Base-by-base conservation (phyloP, 345 rosid species). In the Passiflora organensis region DNA sequence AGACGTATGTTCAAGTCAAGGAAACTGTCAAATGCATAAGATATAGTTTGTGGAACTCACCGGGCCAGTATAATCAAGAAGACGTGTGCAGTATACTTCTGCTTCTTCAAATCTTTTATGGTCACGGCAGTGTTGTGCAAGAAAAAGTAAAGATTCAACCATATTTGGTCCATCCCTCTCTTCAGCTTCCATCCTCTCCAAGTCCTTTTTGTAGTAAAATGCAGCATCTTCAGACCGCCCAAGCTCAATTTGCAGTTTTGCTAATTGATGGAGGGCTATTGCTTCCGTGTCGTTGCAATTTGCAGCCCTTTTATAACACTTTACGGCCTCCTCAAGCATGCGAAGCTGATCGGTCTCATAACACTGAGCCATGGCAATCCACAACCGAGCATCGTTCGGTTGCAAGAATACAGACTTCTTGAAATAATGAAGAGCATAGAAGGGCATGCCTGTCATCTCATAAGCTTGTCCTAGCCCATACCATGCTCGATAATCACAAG, bases 341-440 rank as follows among this genome's bases (percentile, higher is more conserved):
- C 72, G 84, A 58, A 93, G 88, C 74, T 86, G 84, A 44, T 93
- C 91, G 0, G 86, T 79, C 58, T 89, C 88, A 54, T 86, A 93
- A 68, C 97, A 89, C 56, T 89, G 87, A 52, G 91, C 99, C 95
- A 93, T 93, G 4, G 99, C 99, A 56, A 89, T 89, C 99, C 97
- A 93, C 67, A 85, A 53, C 60, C 99, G 81, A 67, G 96, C 83
- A 79, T 93, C 97, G 63, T 66, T 81, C 2, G 97, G 91, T 58
- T 89, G 96, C 71, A 89, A 83, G 75, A 78, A 89, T 21, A 93
- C 84, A 20, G 99, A 84, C 64, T 89, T 93, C 54, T 80, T 81
- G 41, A 93, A 93, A 75, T 93, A 93, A 62, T 89, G 91, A 45
- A 93, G 86, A n/a, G 97, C 97, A 64, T 89, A 89, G 63, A 83